phyloP scores from a whole-genome alignment of 768 basidiomycete species.

The Tylopilus felleus region DNA sequence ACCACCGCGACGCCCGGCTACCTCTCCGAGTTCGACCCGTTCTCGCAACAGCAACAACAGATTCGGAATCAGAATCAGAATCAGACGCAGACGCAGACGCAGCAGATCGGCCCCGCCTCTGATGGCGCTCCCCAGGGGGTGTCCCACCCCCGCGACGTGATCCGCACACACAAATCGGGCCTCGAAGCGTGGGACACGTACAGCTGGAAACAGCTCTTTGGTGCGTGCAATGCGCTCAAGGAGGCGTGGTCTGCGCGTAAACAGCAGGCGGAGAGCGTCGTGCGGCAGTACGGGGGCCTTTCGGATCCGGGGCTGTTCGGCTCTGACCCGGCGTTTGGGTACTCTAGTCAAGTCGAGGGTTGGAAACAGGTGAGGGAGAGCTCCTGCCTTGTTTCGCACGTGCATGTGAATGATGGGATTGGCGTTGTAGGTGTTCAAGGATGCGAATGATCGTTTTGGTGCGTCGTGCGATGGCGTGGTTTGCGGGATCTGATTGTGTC shows the following conservation, averaged over 20 bases:
- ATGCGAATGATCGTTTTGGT: slow-evolving; percentile 55
- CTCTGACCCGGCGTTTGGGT: slow-evolving; percentile 43
- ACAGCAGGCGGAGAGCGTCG: slow-evolving; percentile 48
- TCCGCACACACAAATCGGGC: slow-evolving; percentile 61
- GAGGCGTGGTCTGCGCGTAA: slow-evolving; percentile 61
- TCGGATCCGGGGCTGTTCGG: slow-evolving; percentile 37
- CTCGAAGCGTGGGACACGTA: slow-evolving; percentile 70
- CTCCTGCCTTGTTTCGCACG: too few relatives aligned
- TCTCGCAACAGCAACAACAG: slow-evolving; percentile 17
- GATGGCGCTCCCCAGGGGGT: slow-evolving; percentile 29
- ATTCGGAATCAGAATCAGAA: not conserved
- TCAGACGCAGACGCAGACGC: not conserved
- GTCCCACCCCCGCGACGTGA: slow-evolving; percentile 64
- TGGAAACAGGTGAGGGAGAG: slow-evolving; percentile 53
- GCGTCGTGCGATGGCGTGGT: slow-evolving; percentile 13
- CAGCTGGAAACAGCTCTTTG: slow-evolving; percentile 69
- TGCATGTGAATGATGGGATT: too few relatives aligned
- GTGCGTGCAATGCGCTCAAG: slow-evolving; percentile 62
- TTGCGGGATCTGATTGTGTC: not conserved
- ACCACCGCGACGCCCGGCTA: slow-evolving; percentile 20
- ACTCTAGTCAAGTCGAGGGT: slow-evolving; percentile 50
- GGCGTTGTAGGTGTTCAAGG: slow-evolving; percentile 50
- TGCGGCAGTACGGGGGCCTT: slow-evolving; percentile 42
- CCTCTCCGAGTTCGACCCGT: slow-evolving; percentile 42
- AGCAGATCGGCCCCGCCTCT: not conserved